phyloP scores from a whole-genome alignment of 2,329 filamentous ascomycete species.

The Bipolaris oryzae region DNA sequence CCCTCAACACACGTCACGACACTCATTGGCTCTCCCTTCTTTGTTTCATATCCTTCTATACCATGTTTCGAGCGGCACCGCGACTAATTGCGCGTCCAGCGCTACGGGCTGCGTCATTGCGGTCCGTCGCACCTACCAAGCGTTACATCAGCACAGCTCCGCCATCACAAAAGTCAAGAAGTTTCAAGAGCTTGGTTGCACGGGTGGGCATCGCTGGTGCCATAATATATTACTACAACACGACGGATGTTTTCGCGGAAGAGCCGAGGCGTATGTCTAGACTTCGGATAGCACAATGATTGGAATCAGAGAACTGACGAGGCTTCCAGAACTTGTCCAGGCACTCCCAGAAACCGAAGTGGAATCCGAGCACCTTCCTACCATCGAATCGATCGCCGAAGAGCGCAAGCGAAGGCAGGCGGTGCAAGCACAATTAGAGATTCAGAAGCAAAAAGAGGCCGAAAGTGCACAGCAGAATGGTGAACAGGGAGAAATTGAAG shows the following conservation, averaged over 20 bases:
- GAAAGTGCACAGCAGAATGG: conserved; percentile 21
- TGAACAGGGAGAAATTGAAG: conserved; percentile 53
- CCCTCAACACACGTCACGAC: conserved; percentile 23
- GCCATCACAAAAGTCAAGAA: conserved; percentile 70
- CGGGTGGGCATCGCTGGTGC: conserved; percentile 78
- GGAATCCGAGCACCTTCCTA: conserved; percentile 51
- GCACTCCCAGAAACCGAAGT: conserved; percentile 49
- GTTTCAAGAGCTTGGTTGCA: conserved; percentile 77
- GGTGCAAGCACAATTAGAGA: conserved; percentile 39
- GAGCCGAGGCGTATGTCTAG: conserved; percentile 70
- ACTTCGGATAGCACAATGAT: neutral
- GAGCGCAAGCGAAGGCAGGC: conserved; percentile 48
- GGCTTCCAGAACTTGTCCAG: conserved; percentile 28
- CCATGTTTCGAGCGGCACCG: conserved; percentile 61
- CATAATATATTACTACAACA: conserved; percentile 93
- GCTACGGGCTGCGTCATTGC: conserved; percentile 46
- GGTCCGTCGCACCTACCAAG: conserved; percentile 45
- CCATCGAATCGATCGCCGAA: conserved; percentile 53
- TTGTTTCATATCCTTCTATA: conserved; percentile 26
- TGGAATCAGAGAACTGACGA: conserved; percentile 5
- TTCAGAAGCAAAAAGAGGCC: conserved; percentile 31
- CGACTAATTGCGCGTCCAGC: conserved; percentile 50
- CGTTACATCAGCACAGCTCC: conserved; percentile 64
- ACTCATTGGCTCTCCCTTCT: conserved; percentile 24
- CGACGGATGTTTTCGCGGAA: conserved; percentile 83